phyloP scores from a whole-genome alignment of 2,329 filamentous ascomycete species.

The Colletotrichum camelliae region DNA sequence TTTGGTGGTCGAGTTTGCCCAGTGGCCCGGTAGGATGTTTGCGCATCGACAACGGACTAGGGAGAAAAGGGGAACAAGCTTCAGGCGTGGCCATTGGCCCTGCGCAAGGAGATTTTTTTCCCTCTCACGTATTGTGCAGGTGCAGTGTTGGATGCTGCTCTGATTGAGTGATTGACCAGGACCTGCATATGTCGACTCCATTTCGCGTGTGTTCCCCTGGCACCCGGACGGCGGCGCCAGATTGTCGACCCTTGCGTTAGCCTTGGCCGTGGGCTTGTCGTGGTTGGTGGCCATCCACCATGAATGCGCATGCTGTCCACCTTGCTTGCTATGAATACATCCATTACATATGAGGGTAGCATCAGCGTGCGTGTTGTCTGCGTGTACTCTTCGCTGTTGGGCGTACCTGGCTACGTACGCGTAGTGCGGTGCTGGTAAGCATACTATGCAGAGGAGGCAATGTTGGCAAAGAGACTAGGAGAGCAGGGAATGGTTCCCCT shows the following conservation, averaged over 20 bases:
- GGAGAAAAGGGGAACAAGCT: slow-evolving; percentile 22
- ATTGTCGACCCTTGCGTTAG: slow-evolving; percentile 13
- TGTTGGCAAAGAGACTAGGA: neutral
- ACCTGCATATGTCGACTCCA: slow-evolving; percentile 14
- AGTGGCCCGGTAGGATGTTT: slow-evolving; percentile 4
- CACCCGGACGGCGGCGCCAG: slow-evolving; percentile 12
- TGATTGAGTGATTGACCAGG: neutral
- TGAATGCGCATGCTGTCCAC: neutral
- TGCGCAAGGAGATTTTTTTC: slow-evolving; percentile 16
- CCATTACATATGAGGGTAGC: neutral
- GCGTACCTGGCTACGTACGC: neutral
- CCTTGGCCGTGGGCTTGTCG: slow-evolving; percentile 2
- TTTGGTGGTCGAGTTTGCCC: slow-evolving; percentile 7
- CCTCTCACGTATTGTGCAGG: neutral
- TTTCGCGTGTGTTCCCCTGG: slow-evolving; percentile 19
- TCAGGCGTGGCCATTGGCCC: slow-evolving; percentile 13
- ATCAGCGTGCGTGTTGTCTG: neutral
- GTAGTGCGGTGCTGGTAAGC: neutral
- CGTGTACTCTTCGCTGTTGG: neutral
- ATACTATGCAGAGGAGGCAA: neutral
- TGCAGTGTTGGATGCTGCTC: neutral
- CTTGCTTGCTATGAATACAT: neutral
- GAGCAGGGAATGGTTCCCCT: neutral
- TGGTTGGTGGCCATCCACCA: slow-evolving; percentile 4
- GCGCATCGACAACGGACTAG: slow-evolving; percentile 21